phyloP scores from a whole-genome alignment of 306 rosid species.

The cucumber (Cucumis sativus) region DNA sequence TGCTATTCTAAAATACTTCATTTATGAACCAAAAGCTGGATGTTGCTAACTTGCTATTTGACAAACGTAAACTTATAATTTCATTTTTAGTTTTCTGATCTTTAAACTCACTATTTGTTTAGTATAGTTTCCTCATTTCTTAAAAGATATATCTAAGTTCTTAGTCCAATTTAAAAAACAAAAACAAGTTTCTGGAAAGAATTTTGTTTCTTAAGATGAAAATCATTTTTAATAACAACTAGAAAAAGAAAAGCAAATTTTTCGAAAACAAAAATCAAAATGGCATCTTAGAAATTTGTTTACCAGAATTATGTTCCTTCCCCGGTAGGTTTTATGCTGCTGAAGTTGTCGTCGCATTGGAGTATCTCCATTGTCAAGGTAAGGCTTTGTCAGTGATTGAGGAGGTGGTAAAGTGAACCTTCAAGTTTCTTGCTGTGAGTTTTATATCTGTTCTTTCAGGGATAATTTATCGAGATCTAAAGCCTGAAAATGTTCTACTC shows the following conservation, averaged over 20 bases:
- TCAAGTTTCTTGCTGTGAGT: not conserved
- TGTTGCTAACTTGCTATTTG: not conserved
- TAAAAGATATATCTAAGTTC: too few species aligned
- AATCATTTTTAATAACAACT: too few species aligned
- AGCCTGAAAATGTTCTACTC: slow-evolving; percentile 91
- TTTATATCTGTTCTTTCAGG: slow-evolving; percentile 29
- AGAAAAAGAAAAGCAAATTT: too few species aligned
- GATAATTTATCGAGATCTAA: slow-evolving; percentile 86
- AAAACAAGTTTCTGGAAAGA: too few species aligned
- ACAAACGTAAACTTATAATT: not conserved
- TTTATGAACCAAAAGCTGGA: not conserved
- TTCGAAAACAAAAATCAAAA: not conserved
- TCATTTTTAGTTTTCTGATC: too few species aligned
- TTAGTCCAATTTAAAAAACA: too few species aligned
- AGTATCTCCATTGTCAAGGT: slow-evolving; percentile 98
- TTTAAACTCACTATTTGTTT: too few species aligned
- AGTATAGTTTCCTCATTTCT: too few species aligned
- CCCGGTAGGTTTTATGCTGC: slow-evolving; percentile 62
- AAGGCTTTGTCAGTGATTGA: not conserved
- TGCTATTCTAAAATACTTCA: not conserved
- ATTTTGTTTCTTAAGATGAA: too few species aligned
- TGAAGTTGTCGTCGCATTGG: slow-evolving; percentile 82
- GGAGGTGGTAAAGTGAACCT: not conserved
- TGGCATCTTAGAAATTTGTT: not conserved
- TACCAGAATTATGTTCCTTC: not conserved